Evolutionary conservation across 768 basidiomycete species (phyloP), one percentile per base, ranked within the genome.

Genomic region (Pulveroboletus sp.): DNA sequence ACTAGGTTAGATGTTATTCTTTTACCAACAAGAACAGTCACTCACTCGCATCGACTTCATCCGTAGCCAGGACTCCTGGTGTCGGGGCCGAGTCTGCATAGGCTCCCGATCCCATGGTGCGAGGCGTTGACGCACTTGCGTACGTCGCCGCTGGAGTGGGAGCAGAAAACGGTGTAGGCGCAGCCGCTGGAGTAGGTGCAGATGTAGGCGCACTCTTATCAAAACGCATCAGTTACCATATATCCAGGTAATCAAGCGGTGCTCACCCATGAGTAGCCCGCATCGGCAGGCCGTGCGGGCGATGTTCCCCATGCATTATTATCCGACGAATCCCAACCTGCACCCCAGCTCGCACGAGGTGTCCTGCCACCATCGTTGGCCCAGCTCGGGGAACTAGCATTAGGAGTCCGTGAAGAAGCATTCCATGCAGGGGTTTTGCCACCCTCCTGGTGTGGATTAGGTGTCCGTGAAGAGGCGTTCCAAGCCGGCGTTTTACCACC

Each of bases 401-500:
- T 42, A 37, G 83, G 82, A 13, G 81, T 83, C 14, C 74, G 69
- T 6, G 76, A 67, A 1, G 69, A 55, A 1, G 59, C 49, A 51
- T 20, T 50, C 59, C 59, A 62, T 0, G 44, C 40, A 17, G 59
- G 47, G 10, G 55, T 46, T 35, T 60, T 52, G 4, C 35, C 4
- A 20, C 58, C 47, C 1, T 60, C 59, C 39, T 58, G 60, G 54
- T 80, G 76, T 0, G 80, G 79, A 57, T 82, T 81, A 9, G 83
- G 83, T 21, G 82, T 84, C 13, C 75, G 69, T 13, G 76, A 69
- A 4, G 69, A 66, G 14, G 70, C 68, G 45, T 67, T 71, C 81
- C 76, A 82, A 19, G 76, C 78, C 0, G 80, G 79, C 24, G 78
- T 80, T 52, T 63, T 63, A 51, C 77, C 73, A 46, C 67, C 60